phyloP scores from a whole-genome alignment of 2,329 filamentous ascomycete species.

The Dothiorella sarmentorum region DNA sequence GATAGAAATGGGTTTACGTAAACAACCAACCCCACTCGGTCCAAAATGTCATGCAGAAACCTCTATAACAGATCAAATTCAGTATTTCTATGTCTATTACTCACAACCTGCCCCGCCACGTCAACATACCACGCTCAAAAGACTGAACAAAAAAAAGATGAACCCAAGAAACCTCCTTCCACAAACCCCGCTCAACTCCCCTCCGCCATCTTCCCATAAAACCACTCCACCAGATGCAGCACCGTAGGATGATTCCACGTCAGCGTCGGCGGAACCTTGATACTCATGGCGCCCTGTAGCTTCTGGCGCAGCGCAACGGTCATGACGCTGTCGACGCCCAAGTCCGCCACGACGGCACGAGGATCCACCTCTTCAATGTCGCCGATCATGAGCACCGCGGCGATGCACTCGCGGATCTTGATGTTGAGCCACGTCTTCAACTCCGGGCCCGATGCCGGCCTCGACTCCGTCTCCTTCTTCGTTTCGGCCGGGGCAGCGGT shows the following conservation, averaged over 20 bases:
- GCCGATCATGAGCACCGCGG: constrained; percentile 32
- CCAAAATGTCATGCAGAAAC: too few species aligned
- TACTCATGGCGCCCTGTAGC: constrained; percentile 33
- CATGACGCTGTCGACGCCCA: constrained; percentile 44
- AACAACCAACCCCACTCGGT: too few species aligned
- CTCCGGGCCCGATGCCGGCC: background rate
- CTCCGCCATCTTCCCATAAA: constrained; percentile 26
- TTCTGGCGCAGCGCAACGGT: constrained; percentile 35
- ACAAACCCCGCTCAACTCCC: background rate
- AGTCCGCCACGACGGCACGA: constrained; percentile 33
- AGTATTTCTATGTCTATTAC: too few species aligned
- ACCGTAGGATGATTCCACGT: constrained; percentile 44
- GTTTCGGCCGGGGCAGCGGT: background rate
- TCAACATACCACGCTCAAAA: too few species aligned
- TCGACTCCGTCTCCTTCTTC: background rate
- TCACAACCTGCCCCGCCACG: too few species aligned
- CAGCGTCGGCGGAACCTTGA: constrained; percentile 41
- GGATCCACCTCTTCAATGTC: constrained; percentile 35
- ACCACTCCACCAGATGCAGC: constrained; percentile 37
- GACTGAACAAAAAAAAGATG: too few species aligned
- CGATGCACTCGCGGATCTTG: constrained; percentile 35
- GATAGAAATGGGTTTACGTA: too few species aligned
- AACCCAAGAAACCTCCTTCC: too few species aligned
- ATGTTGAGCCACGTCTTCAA: constrained; percentile 30
- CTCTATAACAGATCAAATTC: too few species aligned